A percentile compares a stretch with the other conserved stretches of the same genome.
Conservation (phyloP, 2,329 filamentous ascomycete species). For the Chalaropsis thielavioides region DNA sequence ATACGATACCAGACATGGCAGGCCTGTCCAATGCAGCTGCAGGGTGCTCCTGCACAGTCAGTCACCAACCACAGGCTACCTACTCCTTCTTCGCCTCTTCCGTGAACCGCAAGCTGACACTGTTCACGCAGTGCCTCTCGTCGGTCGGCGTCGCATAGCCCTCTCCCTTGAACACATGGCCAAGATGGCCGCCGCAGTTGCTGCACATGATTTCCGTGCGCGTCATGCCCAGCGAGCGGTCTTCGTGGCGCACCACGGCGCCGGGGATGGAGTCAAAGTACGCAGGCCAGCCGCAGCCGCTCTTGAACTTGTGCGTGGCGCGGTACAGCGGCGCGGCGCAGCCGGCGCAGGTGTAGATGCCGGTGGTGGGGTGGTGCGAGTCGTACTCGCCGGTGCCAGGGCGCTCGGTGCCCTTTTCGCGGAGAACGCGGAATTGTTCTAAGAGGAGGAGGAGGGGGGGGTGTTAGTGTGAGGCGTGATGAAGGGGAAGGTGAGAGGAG, state of each 20-base stretch:
- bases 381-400: constrained; percentile 72
- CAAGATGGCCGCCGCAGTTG: constrained; percentile 86
- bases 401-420: constrained; percentile 80
- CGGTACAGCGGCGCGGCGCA: constrained; percentile 84
- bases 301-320: constrained; percentile 88
- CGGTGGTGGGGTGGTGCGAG: constrained; percentile 62
- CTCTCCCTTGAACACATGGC: constrained; percentile 92
- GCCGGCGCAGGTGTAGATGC: constrained; percentile 75
- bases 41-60: not conserved
- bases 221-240: constrained; percentile 63
- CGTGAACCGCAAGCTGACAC: constrained; percentile 70
- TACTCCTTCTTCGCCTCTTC: constrained; percentile 8
- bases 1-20: not conserved
- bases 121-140: constrained; percentile 95
- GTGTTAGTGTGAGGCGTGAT: not conserved
- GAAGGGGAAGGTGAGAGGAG: not conserved
- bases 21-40: not conserved
- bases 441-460: not conserved
- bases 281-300: constrained; percentile 92
- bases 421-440: constrained; percentile 94
- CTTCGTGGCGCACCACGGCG: constrained; percentile 69
- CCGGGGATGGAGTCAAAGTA: constrained; percentile 94
- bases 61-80: not conserved
- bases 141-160: constrained; percentile 74
- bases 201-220: constrained; percentile 87